A percentile compares a stretch with the other conserved stretches of the same genome.
Evolutionary conservation across 352 stramenopile species (phyloP).

Genomic region (Globisporangium viniferum): DNA sequence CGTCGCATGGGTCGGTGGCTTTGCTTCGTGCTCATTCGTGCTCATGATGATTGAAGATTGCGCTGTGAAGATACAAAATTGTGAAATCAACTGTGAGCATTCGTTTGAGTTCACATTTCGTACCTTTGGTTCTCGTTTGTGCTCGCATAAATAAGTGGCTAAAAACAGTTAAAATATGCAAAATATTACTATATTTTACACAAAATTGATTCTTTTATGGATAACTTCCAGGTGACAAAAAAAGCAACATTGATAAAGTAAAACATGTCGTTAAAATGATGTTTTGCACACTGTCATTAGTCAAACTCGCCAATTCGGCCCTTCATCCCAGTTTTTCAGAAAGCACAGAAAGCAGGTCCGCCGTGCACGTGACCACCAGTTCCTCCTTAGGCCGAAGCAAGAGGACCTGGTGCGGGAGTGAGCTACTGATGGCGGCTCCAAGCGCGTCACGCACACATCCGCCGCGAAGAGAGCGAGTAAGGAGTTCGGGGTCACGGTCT

Average conservation of each 20-base stretch:
- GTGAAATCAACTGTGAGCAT: neutral
- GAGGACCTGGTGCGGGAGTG: too few species aligned
- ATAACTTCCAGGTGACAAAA: too few species aligned
- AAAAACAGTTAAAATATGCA: neutral
- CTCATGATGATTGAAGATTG: neutral
- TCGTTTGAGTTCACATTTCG: neutral
- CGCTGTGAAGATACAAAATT: neutral
- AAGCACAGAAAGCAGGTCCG: neutral
- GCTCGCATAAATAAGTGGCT: neutral
- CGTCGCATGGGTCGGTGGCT: neutral
- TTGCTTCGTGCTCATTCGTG: neutral
- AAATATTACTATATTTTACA: too few species aligned
- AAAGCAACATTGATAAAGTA: too few species aligned
- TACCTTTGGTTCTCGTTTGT: neutral
- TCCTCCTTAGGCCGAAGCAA: too few species aligned
- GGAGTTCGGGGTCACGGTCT: too few species aligned
- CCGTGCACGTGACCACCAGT: too few species aligned
- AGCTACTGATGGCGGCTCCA: too few species aligned
- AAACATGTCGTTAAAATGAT: neutral
- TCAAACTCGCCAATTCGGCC: neutral
- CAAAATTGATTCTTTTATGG: too few species aligned
- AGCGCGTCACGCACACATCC: too few species aligned
- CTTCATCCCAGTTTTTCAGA: neutral
- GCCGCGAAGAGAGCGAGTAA: too few species aligned
- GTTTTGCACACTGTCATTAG: neutral